A percentile compares a stretch with the other conserved stretches of the same genome.
phyloP scores from a whole-genome alignment of 371 early-diverging fungal species.

The Rhizomucor pusillus region DNA sequence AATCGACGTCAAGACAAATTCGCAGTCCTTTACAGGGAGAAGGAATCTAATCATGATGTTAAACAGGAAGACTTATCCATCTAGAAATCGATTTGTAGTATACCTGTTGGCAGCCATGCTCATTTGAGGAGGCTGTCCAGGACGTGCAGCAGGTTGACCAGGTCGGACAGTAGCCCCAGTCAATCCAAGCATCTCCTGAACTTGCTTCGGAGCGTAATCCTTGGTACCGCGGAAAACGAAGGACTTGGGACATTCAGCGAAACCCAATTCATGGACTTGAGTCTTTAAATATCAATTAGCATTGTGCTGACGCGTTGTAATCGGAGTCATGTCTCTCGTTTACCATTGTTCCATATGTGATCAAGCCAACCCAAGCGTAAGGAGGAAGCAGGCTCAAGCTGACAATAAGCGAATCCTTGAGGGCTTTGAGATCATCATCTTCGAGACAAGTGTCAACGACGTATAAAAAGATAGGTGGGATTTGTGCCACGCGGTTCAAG shows the following conservation, averaged over 20 bases:
- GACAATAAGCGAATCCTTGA: slow-evolving; percentile 92
- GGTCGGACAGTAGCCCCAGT: slow-evolving; percentile 57
- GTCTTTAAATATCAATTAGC: slow-evolving; percentile 62
- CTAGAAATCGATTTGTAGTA: background rate
- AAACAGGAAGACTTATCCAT: background rate
- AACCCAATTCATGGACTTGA: slow-evolving; percentile 94
- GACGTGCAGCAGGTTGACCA: slow-evolving; percentile 56
- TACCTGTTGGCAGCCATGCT: slow-evolving; percentile 62
- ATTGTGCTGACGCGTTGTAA: background rate
- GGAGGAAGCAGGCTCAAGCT: slow-evolving; percentile 91
- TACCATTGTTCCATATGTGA: slow-evolving; percentile 99
- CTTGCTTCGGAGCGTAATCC: slow-evolving; percentile 92
- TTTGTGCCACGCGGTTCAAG: slow-evolving; percentile 71
- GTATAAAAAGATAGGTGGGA: slow-evolving; percentile 96
- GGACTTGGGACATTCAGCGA: slow-evolving; percentile 93
- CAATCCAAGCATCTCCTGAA: slow-evolving; percentile 94
- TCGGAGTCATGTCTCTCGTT: too few species aligned
- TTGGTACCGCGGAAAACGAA: slow-evolving; percentile 98
- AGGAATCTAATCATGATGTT: slow-evolving; percentile 61
- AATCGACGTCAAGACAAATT: slow-evolving; percentile 91
- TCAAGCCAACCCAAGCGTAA: slow-evolving; percentile 94
- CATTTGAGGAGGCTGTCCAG: slow-evolving; percentile 62
- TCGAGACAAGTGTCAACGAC: slow-evolving; percentile 98
- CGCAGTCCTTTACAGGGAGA: slow-evolving; percentile 90
- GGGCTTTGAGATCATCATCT: slow-evolving; percentile 94